Evolutionary conservation across 2,329 filamentous ascomycete species (phyloP), one percentile per base, ranked within the genome.

Genomic region (Lecanoromycetidae sp.): DNA sequence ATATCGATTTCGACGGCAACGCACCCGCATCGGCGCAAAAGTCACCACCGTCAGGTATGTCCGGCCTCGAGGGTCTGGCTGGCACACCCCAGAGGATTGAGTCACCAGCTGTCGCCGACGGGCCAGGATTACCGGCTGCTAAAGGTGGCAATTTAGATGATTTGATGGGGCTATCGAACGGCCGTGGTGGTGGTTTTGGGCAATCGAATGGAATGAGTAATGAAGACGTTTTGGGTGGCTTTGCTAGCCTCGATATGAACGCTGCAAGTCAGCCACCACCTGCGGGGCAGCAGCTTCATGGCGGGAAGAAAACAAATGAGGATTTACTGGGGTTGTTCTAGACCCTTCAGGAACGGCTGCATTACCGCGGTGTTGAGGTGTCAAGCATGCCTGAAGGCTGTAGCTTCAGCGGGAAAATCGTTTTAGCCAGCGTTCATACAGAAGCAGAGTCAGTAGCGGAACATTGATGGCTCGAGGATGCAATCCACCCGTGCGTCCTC

Each of bases 1-100:
- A 98, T 59, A 94, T 94, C 58, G 87, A 94, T 64, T 94, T 94
- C 61, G 91, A 96, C 60, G 91, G 90, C 22, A 83, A 85, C 2
- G 88, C 84, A 2, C 90, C 90, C 3, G 90, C 91, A n/a, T 90
- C 85, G 10, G 74, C 86, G 43, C 83, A 88, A 55, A 76, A 76
- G 46, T 71, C 79, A 53, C 74, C 78, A 13, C 57, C 63, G 66
- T 63, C 63, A 49, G 81, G 80, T 48, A 70, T 86, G 61, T 85
- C 84, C 51, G 81, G 82, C 41, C 63, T 72, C 2, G 69, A 72
- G 58, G 69, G 69, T 15, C 59, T 72, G 29, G 79, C 77, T 2
- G 77, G 79, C 13, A 70, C 73, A 19, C 71, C 75, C n/a, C 64
- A 73, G 19, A 66, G 71, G 38, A 65, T 68, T 52, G 63, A 57